Conservation (phyloP, 345 rosid genomes). For the Eucalyptus decipiens region DNA sequence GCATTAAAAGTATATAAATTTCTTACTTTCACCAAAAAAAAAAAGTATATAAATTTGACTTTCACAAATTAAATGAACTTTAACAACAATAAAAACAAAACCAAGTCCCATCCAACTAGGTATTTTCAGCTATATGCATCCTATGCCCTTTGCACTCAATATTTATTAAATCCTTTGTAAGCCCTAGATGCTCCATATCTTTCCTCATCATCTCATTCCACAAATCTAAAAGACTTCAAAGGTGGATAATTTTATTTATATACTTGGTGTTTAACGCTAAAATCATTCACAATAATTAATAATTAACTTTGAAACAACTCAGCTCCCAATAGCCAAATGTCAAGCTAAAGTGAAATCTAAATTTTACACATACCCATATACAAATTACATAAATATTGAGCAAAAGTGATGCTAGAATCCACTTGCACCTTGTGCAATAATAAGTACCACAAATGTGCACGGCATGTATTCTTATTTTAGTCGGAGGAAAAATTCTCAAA, state of each 20-base stretch:
- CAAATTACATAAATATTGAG: neutral
- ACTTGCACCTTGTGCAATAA: neutral
- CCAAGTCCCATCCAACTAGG: neutral
- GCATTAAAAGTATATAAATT: neutral
- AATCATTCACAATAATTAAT: neutral
- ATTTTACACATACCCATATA: neutral
- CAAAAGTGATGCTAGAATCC: neutral
- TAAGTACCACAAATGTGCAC: neutral
- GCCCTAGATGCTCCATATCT: neutral
- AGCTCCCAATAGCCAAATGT: neutral
- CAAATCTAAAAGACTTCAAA: neutral
- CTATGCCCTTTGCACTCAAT: neutral
- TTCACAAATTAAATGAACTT: neutral
- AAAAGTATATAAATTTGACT: neutral
- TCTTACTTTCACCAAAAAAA: neutral
- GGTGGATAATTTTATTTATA: neutral
- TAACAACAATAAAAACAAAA: neutral
- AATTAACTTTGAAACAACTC: neutral
- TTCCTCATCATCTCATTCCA: neutral
- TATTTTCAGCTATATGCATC: neutral
- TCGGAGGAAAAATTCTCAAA: neutral
- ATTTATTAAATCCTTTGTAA: neutral
- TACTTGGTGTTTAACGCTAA: neutral
- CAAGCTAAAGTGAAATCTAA: neutral
- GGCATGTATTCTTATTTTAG: neutral